Conservation (phyloP, 2,329 filamentous ascomycete genomes). For the Nothophaeocryptopus gaeumannii region DNA sequence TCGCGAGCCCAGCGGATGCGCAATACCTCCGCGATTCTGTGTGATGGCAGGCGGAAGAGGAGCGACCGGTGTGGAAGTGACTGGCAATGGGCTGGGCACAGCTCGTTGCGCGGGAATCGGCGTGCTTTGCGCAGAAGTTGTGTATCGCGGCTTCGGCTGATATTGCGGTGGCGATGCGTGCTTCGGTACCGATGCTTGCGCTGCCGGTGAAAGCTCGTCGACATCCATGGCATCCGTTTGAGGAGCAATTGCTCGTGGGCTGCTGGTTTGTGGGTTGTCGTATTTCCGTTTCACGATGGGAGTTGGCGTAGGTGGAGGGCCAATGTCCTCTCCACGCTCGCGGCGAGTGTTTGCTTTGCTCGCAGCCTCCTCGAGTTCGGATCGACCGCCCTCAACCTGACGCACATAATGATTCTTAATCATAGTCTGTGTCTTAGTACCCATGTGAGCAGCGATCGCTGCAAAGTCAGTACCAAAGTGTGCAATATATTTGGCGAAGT, state of each 20-base stretch:
- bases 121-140: slow-evolving; percentile 32
- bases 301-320: slow-evolving; percentile 49
- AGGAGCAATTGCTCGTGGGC: slow-evolving; percentile 45
- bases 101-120: slow-evolving; percentile 29
- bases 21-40: slow-evolving; percentile 23
- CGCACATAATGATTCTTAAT: slow-evolving; percentile 58
- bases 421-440: slow-evolving; percentile 83
- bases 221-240: slow-evolving; percentile 42
- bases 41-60: slow-evolving; percentile 24
- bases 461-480: slow-evolving; percentile 78
- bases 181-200: slow-evolving; percentile 28
- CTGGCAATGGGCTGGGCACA: slow-evolving; percentile 28
- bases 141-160: slow-evolving; percentile 32
- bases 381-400: slow-evolving; percentile 43
- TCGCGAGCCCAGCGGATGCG: slow-evolving; percentile 31
- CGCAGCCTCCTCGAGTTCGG: slow-evolving; percentile 43
- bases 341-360: slow-evolving; percentile 42
- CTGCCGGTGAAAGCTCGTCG: slow-evolving; percentile 35
- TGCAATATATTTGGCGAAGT: slow-evolving; percentile 69
- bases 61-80: slow-evolving; percentile 23
- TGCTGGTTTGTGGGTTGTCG: slow-evolving; percentile 39
- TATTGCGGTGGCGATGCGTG: slow-evolving; percentile 39
- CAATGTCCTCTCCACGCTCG: slow-evolving; percentile 45
- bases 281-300: slow-evolving; percentile 49
- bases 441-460: slow-evolving; percentile 74